Conservation (phyloP, 345 rosid genomes). For the Viola odorata region DNA sequence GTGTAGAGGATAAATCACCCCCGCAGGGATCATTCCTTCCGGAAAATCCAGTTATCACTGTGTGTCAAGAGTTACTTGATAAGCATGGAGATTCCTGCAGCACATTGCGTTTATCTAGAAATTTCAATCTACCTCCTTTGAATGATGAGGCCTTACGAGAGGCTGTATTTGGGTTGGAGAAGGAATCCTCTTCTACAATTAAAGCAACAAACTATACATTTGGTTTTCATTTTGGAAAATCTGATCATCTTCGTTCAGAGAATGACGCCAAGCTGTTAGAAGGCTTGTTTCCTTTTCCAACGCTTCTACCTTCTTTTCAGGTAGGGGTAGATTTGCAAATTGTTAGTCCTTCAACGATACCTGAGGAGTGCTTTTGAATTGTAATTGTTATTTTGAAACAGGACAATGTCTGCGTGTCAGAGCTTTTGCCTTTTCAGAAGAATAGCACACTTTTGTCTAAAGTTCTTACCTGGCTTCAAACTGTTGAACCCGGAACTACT, state of each 20-base stretch:
- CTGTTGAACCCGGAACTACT: slow-evolving; percentile 47
- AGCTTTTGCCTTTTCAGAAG: slow-evolving; percentile 76
- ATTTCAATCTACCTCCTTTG: slow-evolving; percentile 63
- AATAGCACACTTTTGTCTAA: slow-evolving; percentile 82
- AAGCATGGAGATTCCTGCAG: slow-evolving; percentile 46
- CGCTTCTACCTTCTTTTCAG: slow-evolving; percentile 82
- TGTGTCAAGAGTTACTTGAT: slow-evolving; percentile 48
- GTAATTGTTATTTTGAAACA: slow-evolving; percentile 32
- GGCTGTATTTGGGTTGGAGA: slow-evolving; percentile 50
- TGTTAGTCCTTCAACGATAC: background rate
- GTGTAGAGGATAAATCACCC: slow-evolving; percentile 23
- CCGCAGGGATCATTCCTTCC: slow-evolving; percentile 47
- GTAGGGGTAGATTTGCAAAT: slow-evolving; percentile 31
- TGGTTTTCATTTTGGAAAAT: slow-evolving; percentile 66
- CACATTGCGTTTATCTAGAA: slow-evolving; percentile 50
- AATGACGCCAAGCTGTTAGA: slow-evolving; percentile 53
- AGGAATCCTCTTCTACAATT: slow-evolving; percentile 25
- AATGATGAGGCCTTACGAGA: slow-evolving; percentile 62
- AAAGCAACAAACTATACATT: slow-evolving; percentile 63
- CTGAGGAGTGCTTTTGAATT: slow-evolving; percentile 8
- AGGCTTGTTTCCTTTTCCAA: slow-evolving; percentile 85
- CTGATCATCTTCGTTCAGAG: slow-evolving; percentile 54
- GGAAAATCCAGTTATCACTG: slow-evolving; percentile 72
- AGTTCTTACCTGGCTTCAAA: slow-evolving; percentile 67
- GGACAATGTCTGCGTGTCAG: slow-evolving; percentile 60